Conservation (phyloP, 371 early-diverging fungal genomes). For the Mucor racemosus region DNA sequence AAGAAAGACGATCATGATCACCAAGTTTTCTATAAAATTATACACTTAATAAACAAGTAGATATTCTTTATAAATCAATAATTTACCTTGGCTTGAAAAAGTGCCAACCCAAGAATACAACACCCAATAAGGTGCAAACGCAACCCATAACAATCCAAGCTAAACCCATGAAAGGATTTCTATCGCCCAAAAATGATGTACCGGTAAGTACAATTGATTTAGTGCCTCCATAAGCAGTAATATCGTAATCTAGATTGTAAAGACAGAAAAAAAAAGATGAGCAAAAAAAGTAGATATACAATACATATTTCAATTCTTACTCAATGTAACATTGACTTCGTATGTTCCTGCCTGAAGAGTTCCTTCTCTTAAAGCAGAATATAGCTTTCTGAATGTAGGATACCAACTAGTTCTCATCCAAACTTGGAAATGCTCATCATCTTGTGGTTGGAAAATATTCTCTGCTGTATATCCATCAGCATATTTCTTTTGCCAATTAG, state of each 20-base stretch:
- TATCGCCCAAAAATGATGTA: constrained; percentile 93
- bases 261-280: background rate
- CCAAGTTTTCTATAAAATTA: constrained; percentile 79
- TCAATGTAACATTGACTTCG: constrained; percentile 59
- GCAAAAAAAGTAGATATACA: background rate
- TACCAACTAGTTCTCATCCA: constrained; percentile 95
- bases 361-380: constrained; percentile 63
- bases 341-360: constrained; percentile 62
- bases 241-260: constrained; percentile 73
- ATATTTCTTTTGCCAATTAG: constrained; percentile 63
- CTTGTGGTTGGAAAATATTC: constrained; percentile 62
- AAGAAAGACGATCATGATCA: constrained; percentile 94
- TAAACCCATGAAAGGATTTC: constrained; percentile 94
- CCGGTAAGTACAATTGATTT: constrained; percentile 94
- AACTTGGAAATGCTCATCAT: constrained; percentile 86
- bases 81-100: constrained; percentile 88
- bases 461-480: constrained; percentile 55
- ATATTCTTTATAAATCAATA: constrained; percentile 2
- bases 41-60: constrained; percentile 8
- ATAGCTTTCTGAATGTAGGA: constrained; percentile 91
- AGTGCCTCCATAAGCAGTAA: constrained; percentile 85
- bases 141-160: constrained; percentile 93
- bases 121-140: constrained; percentile 85
- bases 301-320: constrained; percentile 25
- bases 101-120: constrained; percentile 88